Conservation (phyloP, 106 monocot species). For the Hemerocallis citrina region DNA sequence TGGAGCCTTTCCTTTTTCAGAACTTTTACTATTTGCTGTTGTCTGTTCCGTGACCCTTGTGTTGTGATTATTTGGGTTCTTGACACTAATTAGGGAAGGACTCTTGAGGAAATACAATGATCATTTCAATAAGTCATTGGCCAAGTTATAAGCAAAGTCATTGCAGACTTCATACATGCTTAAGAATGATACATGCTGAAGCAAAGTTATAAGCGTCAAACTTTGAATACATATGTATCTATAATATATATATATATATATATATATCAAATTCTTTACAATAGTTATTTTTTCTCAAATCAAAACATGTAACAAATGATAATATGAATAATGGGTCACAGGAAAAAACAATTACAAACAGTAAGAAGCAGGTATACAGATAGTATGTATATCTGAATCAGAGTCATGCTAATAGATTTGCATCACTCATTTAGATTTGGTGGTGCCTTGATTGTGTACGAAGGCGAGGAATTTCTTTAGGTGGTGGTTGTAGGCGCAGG, state of each 20-base stretch:
- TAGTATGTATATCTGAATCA: too few species aligned
- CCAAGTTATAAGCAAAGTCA: not conserved
- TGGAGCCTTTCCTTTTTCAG: conserved; percentile 8
- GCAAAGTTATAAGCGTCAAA: too few species aligned
- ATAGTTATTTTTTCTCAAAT: too few species aligned
- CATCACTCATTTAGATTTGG: too few species aligned
- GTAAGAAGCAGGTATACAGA: too few species aligned
- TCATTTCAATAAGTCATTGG: conserved; percentile 32
- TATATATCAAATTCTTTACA: too few species aligned
- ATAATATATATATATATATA: too few species aligned
- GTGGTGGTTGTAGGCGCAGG: conserved; percentile 39
- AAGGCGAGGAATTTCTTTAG: conserved; percentile 59
- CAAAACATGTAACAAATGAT: not conserved
- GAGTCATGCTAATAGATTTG: too few species aligned
- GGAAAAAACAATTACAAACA: too few species aligned
- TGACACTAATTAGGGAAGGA: conserved; percentile 62
- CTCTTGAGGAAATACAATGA: conserved; percentile 58
- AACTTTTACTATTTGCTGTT: conserved; percentile 33
- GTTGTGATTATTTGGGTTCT: conserved; percentile 53
- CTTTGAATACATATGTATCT: too few species aligned
- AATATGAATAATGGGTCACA: too few species aligned
- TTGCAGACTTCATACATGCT: not conserved
- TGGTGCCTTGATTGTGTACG: too few species aligned
- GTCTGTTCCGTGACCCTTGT: conserved; percentile 24
- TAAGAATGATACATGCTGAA: not conserved